phyloP scores from a whole-genome alignment of 768 basidiomycete genomes.

The Collybia nuda region DNA sequence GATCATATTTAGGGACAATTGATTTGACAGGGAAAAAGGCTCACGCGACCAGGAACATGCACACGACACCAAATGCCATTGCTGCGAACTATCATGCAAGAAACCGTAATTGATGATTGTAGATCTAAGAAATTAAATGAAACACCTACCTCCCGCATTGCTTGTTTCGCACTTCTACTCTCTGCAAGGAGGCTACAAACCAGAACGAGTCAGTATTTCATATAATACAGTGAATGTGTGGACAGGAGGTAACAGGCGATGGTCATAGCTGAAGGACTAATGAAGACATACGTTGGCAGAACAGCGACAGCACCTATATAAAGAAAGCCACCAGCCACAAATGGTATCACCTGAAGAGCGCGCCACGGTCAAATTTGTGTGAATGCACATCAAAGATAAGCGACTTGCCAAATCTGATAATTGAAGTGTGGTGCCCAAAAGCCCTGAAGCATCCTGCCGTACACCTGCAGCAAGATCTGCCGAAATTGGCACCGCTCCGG shows the following conservation, averaged over 20 bases:
- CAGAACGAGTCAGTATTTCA: constrained; percentile 9
- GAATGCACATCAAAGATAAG: constrained; percentile 7
- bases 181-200: constrained; percentile 66
- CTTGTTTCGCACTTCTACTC: constrained; percentile 85
- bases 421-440: constrained; percentile 82
- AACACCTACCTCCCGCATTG: constrained; percentile 78
- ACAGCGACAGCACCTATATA: constrained; percentile 94
- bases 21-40: constrained; percentile 27
- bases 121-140: constrained; percentile 3
- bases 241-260: background rate
- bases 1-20: constrained; percentile 2
- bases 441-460: constrained; percentile 69
- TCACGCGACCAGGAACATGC: constrained; percentile 93
- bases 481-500: constrained; percentile 36
- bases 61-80: constrained; percentile 87
- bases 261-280: background rate
- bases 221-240: background rate
- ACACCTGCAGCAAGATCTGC: constrained; percentile 76
- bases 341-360: constrained; percentile 71
- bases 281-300: constrained; percentile 72
- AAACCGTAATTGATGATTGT: background rate
- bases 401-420: constrained; percentile 75
- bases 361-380: constrained; percentile 8
- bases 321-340: constrained; percentile 88
- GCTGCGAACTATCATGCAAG: constrained; percentile 69